Evolutionary conservation across 768 basidiomycete genomes (phyloP).

Genomic region (Kwoniella shandongensis): DNA sequence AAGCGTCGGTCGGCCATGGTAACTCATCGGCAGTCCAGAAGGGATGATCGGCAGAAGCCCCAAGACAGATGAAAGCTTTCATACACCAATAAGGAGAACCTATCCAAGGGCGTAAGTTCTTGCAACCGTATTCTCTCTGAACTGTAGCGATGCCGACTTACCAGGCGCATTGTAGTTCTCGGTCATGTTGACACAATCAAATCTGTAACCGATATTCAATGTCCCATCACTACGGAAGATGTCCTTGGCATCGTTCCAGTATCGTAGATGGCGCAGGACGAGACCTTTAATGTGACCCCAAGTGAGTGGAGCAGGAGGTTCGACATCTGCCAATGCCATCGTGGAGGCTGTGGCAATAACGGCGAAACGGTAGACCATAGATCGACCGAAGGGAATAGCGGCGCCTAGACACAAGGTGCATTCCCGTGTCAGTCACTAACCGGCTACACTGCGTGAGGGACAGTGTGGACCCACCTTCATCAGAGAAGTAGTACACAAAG

Average conservation of each 20-base stretch:
- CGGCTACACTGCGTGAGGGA: not conserved
- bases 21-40: constrained; percentile 73
- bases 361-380: constrained; percentile 76
- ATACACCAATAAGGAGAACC: constrained; percentile 81
- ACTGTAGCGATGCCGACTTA: constrained; percentile 27
- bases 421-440: not conserved
- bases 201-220: constrained; percentile 68
- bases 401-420: constrained; percentile 58
- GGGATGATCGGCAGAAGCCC: constrained; percentile 66
- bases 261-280: constrained; percentile 69
- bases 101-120: constrained; percentile 56
- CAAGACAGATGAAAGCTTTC: constrained; percentile 69
- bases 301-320: constrained; percentile 64
- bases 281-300: constrained; percentile 76
- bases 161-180: constrained; percentile 67
- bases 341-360: constrained; percentile 77
- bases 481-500: constrained; percentile 73
- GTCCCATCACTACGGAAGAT: constrained; percentile 64
- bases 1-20: constrained; percentile 61
- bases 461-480: constrained; percentile 59
- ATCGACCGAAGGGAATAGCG: constrained; percentile 72
- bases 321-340: constrained; percentile 68
- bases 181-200: constrained; percentile 71
- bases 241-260: constrained; percentile 64
- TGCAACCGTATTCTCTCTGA: too few species aligned